phyloP scores from a whole-genome alignment of 139 green algal species.

The Coelastrella sp. region DNA sequence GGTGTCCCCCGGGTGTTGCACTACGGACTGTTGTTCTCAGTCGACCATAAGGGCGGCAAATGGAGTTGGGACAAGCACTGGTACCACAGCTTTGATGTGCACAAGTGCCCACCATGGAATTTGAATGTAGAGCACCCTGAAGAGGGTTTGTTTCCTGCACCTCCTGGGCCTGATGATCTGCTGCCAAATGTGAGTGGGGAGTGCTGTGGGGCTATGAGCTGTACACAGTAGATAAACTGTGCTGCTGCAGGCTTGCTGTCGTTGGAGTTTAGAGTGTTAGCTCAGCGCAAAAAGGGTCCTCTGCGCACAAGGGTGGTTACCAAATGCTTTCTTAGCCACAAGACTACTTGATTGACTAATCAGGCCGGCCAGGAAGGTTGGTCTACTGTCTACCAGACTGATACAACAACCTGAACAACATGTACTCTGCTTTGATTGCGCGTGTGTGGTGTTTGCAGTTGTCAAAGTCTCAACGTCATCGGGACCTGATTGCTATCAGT shows the following conservation, averaged over 20 bases:
- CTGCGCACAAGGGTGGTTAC: no score
- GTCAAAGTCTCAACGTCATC: slow-evolving; percentile 58
- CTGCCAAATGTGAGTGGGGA: slow-evolving; percentile 45
- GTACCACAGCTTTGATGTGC: slow-evolving; percentile 76
- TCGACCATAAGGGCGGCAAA: slow-evolving; percentile 30
- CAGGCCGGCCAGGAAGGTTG: no score
- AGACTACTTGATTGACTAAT: no score
- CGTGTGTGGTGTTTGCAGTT: neutral
- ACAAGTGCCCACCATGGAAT: slow-evolving; percentile 66
- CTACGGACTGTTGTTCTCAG: slow-evolving; percentile 82
- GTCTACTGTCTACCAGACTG: no score
- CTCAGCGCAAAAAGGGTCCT: no score
- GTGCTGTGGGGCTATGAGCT: no score
- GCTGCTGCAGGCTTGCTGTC: neutral
- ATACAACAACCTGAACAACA: no score
- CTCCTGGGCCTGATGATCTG: slow-evolving; percentile 59
- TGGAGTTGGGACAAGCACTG: slow-evolving; percentile 87
- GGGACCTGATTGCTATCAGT: slow-evolving; percentile 82
- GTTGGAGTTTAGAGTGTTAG: no score
- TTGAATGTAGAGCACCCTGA: slow-evolving; percentile 28
- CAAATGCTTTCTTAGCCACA: no score
- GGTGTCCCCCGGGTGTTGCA: slow-evolving; percentile 84
- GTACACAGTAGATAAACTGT: no score
- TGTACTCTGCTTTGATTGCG: no score
- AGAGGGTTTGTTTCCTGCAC: slow-evolving; percentile 71